A percentile compares a stretch with the other conserved stretches of the same genome.
phyloP scores from a whole-genome alignment of 2,329 filamentous ascomycete genomes.

The Nigrospora sphaerica region DNA sequence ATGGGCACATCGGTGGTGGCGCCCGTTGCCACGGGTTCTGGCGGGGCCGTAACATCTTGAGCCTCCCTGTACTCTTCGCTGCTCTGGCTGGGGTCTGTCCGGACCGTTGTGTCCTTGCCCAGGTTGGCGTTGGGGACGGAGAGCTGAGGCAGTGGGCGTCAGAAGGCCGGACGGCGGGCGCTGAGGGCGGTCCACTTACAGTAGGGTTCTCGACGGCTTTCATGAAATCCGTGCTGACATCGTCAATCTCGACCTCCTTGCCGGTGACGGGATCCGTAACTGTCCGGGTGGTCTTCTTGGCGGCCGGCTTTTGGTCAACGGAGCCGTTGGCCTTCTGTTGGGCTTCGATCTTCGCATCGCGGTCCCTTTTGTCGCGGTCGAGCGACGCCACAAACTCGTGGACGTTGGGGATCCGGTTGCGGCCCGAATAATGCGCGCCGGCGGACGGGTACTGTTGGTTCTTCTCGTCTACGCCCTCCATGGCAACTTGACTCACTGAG shows the following conservation, averaged over 20 bases:
- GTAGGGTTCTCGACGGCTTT: constrained; percentile 65
- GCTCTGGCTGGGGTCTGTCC: constrained; percentile 64
- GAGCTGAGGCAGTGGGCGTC: constrained; percentile 37
- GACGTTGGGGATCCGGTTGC: constrained; percentile 81
- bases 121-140: constrained; percentile 88
- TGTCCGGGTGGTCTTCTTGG: constrained; percentile 32
- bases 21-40: constrained; percentile 74
- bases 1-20: constrained; percentile 92
- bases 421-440: constrained; percentile 64
- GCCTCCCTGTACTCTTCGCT: constrained; percentile 74
- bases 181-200: constrained; percentile 33
- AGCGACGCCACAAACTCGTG: constrained; percentile 74
- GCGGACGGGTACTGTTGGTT: constrained; percentile 13
- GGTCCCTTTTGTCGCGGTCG: constrained; percentile 69
- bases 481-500: constrained; percentile 3
- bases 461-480: constrained; percentile 15
- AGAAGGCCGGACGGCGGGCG: no score
- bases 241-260: constrained; percentile 77
- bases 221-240: constrained; percentile 64
- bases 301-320: not conserved
- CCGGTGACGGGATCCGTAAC: constrained; percentile 89
- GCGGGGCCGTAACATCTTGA: constrained; percentile 86
- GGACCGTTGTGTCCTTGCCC: constrained; percentile 63
- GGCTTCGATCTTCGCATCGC: constrained; percentile 66
- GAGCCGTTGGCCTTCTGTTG: constrained; percentile 29